Evolutionary conservation across 768 basidiomycete genomes (phyloP).

Genomic region (Termitomyces sp.): DNA sequence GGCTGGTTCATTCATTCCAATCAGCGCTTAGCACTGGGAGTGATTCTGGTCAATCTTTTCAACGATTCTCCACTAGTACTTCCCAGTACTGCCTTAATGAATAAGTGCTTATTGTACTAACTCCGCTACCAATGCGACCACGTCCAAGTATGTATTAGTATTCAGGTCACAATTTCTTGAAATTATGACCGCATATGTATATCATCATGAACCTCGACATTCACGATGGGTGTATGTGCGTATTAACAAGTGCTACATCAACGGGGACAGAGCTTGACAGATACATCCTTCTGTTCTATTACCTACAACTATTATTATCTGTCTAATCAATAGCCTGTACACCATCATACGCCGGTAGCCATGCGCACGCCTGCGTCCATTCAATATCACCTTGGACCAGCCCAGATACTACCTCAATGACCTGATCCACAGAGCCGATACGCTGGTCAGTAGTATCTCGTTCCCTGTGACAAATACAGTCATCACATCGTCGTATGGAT

Average conservation of each 20-base stretch:
- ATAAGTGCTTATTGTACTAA: too few relatives aligned
- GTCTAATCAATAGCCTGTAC: conserved; percentile 74
- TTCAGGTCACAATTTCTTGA: too few relatives aligned
- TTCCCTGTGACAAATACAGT: conserved; percentile 51
- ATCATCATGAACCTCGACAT: background rate
- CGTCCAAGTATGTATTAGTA: too few relatives aligned
- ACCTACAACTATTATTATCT: background rate
- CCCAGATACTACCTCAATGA: conserved; percentile 75
- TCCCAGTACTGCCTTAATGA: too few relatives aligned
- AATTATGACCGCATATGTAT: background rate
- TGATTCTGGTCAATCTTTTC: background rate
- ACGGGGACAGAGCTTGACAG: background rate
- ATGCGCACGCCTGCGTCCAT: conserved; percentile 73
- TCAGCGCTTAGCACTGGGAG: conserved; percentile 10
- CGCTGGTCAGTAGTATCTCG: conserved; percentile 92
- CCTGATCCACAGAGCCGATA: conserved; percentile 88
- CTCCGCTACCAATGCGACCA: too few relatives aligned
- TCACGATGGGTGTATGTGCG: background rate
- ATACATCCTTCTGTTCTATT: background rate
- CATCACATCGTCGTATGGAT: background rate
- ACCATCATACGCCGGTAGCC: conserved; percentile 80
- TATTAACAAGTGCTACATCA: background rate
- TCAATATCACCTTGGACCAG: conserved; percentile 72
- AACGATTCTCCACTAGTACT: too few relatives aligned
- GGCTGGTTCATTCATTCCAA: background rate